Percentiles rank a stretch among this genome's conserved stretches.
Conservation (phyloP, 2,329 filamentous ascomycete genomes). For the Trichoderma aggressivum region DNA sequence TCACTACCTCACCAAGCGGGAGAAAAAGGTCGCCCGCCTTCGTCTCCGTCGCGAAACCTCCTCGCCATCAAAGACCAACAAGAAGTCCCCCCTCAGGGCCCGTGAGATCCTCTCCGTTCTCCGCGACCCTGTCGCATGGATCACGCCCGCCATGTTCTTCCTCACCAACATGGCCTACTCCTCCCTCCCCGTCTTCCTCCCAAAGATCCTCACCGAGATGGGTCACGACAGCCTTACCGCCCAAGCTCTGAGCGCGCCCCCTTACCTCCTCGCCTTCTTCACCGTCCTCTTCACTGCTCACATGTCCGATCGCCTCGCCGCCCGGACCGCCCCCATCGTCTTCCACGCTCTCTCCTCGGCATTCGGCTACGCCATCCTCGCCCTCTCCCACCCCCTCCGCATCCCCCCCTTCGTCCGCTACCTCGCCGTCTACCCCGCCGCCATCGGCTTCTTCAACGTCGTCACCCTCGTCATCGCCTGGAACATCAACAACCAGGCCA, state of each 20-base stretch:
- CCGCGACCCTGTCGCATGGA: constrained; percentile 47
- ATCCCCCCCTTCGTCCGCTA: constrained; percentile 58
- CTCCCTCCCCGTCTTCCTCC: constrained; percentile 83
- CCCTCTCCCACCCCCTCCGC: constrained; percentile 49
- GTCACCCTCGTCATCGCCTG: constrained; percentile 84
- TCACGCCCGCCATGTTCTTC: constrained; percentile 81
- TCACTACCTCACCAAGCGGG: constrained; percentile 57
- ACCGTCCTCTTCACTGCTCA: constrained; percentile 69
- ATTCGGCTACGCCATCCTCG: constrained; percentile 57
- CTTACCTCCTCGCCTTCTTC: constrained; percentile 73
- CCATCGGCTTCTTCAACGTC: constrained; percentile 76
- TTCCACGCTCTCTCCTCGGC: constrained; percentile 66
- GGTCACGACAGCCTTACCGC: constrained; percentile 64
- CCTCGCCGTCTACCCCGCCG: constrained; percentile 72
- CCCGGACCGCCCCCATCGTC: constrained; percentile 64
- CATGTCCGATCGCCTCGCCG: constrained; percentile 63
- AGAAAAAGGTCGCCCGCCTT: constrained; percentile 67
- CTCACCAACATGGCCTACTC: constrained; percentile 84
- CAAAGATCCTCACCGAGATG: constrained; percentile 75
- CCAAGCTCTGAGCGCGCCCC: constrained; percentile 77
- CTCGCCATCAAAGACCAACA: constrained; percentile 6
- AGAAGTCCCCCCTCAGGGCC: constrained; percentile 45
- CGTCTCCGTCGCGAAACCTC: constrained; percentile 56
- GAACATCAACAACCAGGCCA: constrained; percentile 81
- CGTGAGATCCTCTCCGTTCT: constrained; percentile 52